phyloP scores from a whole-genome alignment of 768 basidiomycete species.

The Phaeotremella skinneri region DNA sequence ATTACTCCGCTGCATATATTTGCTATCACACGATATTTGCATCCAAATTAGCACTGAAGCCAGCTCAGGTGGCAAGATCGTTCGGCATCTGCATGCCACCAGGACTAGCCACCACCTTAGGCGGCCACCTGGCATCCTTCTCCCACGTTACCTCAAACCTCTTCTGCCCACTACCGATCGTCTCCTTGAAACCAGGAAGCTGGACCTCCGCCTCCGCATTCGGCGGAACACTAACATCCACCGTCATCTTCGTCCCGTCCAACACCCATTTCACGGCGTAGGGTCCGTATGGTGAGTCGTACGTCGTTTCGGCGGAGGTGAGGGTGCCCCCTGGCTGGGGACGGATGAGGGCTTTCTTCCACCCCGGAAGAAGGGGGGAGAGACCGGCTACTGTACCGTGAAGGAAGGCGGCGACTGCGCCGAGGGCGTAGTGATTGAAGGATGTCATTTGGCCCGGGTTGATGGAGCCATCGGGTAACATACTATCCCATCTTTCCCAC shows the following conservation, averaged over 20 bases:
- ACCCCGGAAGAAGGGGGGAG: slow-evolving; percentile 28
- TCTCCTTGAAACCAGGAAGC: slow-evolving; percentile 7
- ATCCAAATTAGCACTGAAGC: not conserved
- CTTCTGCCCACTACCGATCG: slow-evolving; percentile 11
- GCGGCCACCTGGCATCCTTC: slow-evolving; percentile 14
- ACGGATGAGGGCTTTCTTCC: slow-evolving; percentile 21
- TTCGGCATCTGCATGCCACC: not conserved
- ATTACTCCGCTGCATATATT: too few relatives aligned
- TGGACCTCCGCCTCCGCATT: slow-evolving; percentile 24
- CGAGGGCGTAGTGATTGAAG: slow-evolving; percentile 44
- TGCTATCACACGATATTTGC: too few relatives aligned
- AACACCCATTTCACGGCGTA: slow-evolving; percentile 24
- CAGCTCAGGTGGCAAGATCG: not conserved
- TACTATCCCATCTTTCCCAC: slow-evolving; percentile 44
- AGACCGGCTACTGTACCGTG: slow-evolving; percentile 31
- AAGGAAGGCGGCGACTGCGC: slow-evolving; percentile 34
- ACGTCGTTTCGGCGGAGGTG: slow-evolving; percentile 11
- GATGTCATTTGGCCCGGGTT: slow-evolving; percentile 43
- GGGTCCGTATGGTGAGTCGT: slow-evolving; percentile 25
- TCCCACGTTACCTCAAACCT: slow-evolving; percentile 1
- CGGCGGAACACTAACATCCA: slow-evolving; percentile 30
- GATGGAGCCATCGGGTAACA: slow-evolving; percentile 35
- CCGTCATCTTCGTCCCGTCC: slow-evolving; percentile 12
- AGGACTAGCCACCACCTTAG: not conserved
- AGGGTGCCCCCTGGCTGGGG: slow-evolving; percentile 33